Conservation (phyloP, 139 green algal genomes). For the Coccomyxa sp. region DNA sequence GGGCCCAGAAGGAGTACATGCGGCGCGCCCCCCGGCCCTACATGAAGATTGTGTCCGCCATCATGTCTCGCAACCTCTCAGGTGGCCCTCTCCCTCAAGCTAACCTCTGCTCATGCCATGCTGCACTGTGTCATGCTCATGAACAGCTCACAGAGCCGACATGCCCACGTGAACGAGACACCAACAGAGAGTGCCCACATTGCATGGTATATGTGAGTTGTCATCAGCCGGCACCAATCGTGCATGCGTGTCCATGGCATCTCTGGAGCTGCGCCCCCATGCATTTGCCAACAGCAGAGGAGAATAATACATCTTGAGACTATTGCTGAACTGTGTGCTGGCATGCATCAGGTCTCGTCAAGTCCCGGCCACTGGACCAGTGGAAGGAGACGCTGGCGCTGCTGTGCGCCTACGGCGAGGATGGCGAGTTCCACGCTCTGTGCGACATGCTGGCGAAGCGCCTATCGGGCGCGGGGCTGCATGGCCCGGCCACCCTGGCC, state of each 20-base stretch:
- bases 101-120: not conserved
- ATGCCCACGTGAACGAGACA: too few species aligned
- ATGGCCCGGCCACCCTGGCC: conserved; percentile 77
- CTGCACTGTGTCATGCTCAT: not conserved
- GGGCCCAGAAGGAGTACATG: conserved; percentile 72
- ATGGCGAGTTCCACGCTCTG: conserved; percentile 58
- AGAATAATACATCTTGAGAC: not conserved
- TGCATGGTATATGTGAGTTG: too few species aligned
- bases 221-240: too few species aligned
- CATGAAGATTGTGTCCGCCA: conserved; percentile 65
- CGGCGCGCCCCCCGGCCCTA: conserved; percentile 68
- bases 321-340: not conserved
- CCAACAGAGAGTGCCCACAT: too few species aligned
- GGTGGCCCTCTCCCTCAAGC: not conserved
- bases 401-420: conserved; percentile 80
- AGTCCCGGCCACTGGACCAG: conserved; percentile 61
- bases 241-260: too few species aligned
- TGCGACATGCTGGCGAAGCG: conserved; percentile 62
- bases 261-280: too few species aligned
- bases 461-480: conserved; percentile 29
- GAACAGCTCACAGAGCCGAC: too few species aligned
- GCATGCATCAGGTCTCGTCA: conserved; percentile 59
- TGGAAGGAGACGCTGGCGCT: conserved; percentile 96
- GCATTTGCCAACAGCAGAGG: not conserved
- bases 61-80: conserved; percentile 68